phyloP scores from a whole-genome alignment of 352 stramenopile genomes.

The Phytophthora cactorum region DNA sequence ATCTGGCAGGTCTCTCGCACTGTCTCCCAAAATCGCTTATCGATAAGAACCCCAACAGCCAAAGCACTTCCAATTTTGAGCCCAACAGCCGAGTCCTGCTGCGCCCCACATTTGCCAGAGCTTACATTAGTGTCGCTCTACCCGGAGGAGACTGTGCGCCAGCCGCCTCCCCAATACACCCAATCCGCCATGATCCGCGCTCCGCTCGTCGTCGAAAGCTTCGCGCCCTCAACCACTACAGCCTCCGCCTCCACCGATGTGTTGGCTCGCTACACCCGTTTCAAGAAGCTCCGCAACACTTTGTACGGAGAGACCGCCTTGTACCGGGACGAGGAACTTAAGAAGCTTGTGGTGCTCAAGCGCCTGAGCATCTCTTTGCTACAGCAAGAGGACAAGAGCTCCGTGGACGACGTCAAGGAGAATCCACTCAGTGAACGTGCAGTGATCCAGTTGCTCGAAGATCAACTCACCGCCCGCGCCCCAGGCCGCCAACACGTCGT shows the following conservation, averaged over 20 bases:
- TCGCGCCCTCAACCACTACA: constrained; percentile 10
- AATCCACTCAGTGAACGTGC: constrained; percentile 59
- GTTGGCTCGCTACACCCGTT: constrained; percentile 43
- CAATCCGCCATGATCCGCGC: constrained; percentile 30
- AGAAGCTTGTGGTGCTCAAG: constrained; percentile 66
- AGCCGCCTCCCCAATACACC: constrained; percentile 16
- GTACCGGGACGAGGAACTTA: constrained; percentile 46
- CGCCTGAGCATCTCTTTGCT: constrained; percentile 48
- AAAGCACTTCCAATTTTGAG: constrained; percentile 23
- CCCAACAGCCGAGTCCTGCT: constrained; percentile 19
- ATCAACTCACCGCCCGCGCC: constrained; percentile 22
- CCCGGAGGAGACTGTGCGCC: constrained; percentile 24
- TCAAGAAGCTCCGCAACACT: constrained; percentile 54
- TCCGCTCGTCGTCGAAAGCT: constrained; percentile 24
- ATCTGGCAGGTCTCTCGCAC: neutral
- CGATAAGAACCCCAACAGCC: constrained; percentile 1
- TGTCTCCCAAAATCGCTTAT: constrained; percentile 8
- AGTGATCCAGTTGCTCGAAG: constrained; percentile 56
- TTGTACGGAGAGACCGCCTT: constrained; percentile 67
- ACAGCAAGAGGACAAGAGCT: constrained; percentile 37
- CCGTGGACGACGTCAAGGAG: constrained; percentile 36
- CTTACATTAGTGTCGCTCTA: neutral
- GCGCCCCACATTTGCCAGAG: constrained; percentile 1
- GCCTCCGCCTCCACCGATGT: constrained; percentile 10
- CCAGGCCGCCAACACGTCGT: constrained; percentile 54